Conservation (phyloP, 83 land plant species). For the Thuja plicata region DNA sequence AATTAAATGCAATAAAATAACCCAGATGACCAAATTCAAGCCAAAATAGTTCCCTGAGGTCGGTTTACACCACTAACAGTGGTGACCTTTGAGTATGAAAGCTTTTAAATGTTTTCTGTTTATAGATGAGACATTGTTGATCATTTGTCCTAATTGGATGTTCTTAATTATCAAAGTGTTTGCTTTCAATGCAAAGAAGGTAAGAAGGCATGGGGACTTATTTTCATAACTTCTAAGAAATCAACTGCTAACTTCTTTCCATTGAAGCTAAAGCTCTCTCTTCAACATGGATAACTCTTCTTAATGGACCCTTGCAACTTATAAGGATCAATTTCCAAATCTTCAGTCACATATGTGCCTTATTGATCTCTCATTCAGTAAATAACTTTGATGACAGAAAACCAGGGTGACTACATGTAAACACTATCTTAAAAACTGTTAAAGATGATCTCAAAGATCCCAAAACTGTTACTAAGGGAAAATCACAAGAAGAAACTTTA, state of each 20-base stretch:
- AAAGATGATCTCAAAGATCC: not conserved
- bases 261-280: not conserved
- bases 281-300: not conserved
- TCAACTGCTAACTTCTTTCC: not conserved
- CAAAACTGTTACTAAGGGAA: not conserved
- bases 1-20: too few species aligned
- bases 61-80: not conserved
- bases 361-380: not conserved
- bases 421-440: not conserved
- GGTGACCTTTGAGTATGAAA: not conserved
- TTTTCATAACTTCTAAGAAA: not conserved
- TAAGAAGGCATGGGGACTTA: not conserved
- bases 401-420: not conserved
- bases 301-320: not conserved
- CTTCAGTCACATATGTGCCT: not conserved
- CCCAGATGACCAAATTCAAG: too few species aligned
- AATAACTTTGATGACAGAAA: not conserved
- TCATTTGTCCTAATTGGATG: not conserved
- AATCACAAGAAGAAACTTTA: not conserved
- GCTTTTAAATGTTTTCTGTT: not conserved
- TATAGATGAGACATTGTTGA: not conserved
- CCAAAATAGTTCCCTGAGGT: too few species aligned
- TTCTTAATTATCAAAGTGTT: not conserved
- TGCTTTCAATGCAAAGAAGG: not conserved
- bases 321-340: not conserved